These are phyloP conservation scores for Angomonas desouzai DNA, from an alignment of 208 protist species.

Conservation along the genomic window DNA sequence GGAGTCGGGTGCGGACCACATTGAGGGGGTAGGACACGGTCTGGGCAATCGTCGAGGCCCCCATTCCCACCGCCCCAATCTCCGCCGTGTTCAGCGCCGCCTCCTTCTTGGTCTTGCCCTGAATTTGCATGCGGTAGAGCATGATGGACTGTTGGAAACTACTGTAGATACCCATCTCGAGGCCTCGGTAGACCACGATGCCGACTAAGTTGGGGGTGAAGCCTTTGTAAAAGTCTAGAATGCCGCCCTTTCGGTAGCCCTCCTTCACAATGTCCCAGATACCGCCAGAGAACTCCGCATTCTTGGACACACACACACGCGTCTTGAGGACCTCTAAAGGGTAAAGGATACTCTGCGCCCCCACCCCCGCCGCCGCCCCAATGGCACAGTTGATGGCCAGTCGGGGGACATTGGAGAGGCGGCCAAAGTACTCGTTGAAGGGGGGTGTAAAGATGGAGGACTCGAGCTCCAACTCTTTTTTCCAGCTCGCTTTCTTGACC, in stretches of 20 bases:
- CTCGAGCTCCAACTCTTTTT: constrained; percentile 31
- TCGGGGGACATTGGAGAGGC: constrained; percentile 48
- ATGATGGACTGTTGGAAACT: constrained; percentile 83
- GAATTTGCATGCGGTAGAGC: constrained; percentile 71
- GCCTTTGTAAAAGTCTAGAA: constrained; percentile 79
- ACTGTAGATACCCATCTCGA: constrained; percentile 88
- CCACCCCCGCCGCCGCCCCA: constrained; percentile 75
- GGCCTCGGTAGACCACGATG: constrained; percentile 80
- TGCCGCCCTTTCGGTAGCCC: constrained; percentile 65
- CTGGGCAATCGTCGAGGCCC: constrained; percentile 79
- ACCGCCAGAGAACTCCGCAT: constrained; percentile 63
- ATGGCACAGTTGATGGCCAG: constrained; percentile 81
- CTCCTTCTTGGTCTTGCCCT: constrained; percentile 61
- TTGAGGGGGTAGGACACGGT: constrained; percentile 89
- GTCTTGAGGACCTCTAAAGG: constrained; percentile 92
- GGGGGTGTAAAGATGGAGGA: constrained; percentile 57
- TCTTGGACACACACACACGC: constrained; percentile 71
- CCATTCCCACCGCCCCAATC: constrained; percentile 69
- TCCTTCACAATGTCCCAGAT: constrained; percentile 46
- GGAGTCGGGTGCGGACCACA: constrained; percentile 84
- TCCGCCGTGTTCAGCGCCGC: constrained; percentile 59
- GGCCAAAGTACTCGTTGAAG: constrained; percentile 36
- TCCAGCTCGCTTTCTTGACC: constrained; percentile 4
- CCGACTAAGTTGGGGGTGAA: constrained; percentile 85
- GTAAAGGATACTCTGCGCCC: constrained; percentile 84